Evolutionary conservation across 768 basidiomycete genomes (phyloP).

Genomic region (Mycena indigotica): DNA sequence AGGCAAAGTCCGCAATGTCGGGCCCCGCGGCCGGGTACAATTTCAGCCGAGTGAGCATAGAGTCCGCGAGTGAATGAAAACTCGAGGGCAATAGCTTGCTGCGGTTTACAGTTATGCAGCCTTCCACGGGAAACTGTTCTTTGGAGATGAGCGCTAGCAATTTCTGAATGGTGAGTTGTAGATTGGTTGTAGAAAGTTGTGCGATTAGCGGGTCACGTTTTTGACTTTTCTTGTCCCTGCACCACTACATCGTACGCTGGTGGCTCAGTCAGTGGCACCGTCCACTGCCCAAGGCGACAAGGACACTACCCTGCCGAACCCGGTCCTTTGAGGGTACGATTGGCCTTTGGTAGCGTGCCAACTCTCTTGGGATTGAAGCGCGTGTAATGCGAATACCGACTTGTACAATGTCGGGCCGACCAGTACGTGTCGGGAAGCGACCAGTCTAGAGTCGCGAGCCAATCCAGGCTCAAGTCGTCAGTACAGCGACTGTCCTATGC

Average conservation of each 20-base stretch:
- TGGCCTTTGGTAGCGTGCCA: background rate
- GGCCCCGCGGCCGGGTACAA: no score
- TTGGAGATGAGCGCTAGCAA: no score
- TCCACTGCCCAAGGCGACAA: background rate
- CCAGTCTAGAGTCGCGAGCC: background rate
- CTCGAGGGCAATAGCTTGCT: no score
- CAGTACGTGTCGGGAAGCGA: background rate
- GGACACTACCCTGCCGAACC: background rate
- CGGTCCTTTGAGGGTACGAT: background rate
- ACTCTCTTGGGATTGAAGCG: background rate
- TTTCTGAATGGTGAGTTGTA: no score
- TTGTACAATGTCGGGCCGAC: background rate
- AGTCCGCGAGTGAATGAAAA: no score
- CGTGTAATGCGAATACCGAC: background rate
- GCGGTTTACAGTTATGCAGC: no score
- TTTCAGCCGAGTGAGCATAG: no score
- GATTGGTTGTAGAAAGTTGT: conserved; percentile 47
- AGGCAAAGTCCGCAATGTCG: no score
- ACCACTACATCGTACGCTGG: no score
- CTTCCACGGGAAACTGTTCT: no score
- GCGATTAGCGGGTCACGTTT: conserved; percentile 5
- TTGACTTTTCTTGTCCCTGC: background rate
- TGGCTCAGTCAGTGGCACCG: background rate
- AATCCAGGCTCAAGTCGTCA: background rate
- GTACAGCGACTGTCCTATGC: background rate